Base-by-base conservation (phyloP, 106 monocot species). In the Posidonia australis region DNA sequence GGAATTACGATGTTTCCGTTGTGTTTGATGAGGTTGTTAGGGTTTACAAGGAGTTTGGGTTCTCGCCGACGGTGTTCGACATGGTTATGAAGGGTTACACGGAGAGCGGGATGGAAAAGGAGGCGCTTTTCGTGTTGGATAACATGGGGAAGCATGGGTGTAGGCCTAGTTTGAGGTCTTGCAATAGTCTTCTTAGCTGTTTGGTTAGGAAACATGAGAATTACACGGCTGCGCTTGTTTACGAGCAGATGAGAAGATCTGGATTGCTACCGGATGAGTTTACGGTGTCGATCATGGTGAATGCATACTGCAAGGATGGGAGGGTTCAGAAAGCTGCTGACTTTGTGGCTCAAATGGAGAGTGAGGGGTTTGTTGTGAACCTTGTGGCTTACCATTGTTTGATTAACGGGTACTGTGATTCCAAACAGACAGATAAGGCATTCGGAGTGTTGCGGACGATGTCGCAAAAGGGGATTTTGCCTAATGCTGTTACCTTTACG, bases 91-190 rank as follows among this genome's bases (percentile, higher is more conserved):
- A 87, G 54, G 79, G 59, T 1, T 87, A 84, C 28, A 65, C 75
- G 5, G 82, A 90, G 30, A 51, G 10, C 30, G 82, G 78, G 5
- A 46, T 63, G 46, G 12, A 73, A 7, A 79, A 74, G 54, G 67
- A 82, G 24, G 96, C 96, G 13, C 90, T 96, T 62, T 77, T 57
- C 30, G 84, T 90, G 59, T 80, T 90, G 48, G 96, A 96, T 70
- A 90, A 83, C 48, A 96, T 90, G 96, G 78, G 77, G 3, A 84
- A 54, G 63, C 58, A 42, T 51, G 87, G 90, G 12, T 82, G 78
- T 56, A 74, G 51, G n/a, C 86, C 96, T 10, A 85, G 80, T 59
- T 58, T 74, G 64, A 77, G 90, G 70, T 96, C 96, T 13, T 96
- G 90, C 52, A 84, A 85, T 28, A 53, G 66, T 36, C 67, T 96